Evolutionary conservation across 208 protist genomes (phyloP).

Genomic region (Trypanosoma scelopori): DNA sequence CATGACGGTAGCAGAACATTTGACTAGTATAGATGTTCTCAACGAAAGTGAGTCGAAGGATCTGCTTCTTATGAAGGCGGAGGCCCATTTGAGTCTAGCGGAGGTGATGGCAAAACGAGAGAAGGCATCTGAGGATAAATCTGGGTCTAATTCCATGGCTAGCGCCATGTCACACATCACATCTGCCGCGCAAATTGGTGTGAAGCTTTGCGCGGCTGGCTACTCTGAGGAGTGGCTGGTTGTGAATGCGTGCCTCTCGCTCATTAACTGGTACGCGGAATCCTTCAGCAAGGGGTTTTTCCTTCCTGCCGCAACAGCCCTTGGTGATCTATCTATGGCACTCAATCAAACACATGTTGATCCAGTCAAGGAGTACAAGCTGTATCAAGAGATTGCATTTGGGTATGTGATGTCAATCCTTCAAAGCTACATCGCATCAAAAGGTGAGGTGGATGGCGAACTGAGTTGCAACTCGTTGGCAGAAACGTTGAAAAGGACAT

Average conservation of each 20-base stretch:
- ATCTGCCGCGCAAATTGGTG: constrained; percentile 34
- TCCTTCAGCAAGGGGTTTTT: constrained; percentile 50
- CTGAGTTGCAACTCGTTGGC: constrained; percentile 29
- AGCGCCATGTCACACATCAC: constrained; percentile 26
- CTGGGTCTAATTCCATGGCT: constrained; percentile 4
- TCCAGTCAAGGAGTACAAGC: constrained; percentile 32
- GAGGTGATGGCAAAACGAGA: constrained; percentile 33
- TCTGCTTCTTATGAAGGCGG: constrained; percentile 46
- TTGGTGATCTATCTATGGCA: constrained; percentile 36
- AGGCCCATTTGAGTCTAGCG: constrained; percentile 41
- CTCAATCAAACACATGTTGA: constrained; percentile 33
- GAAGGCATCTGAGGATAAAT: neutral
- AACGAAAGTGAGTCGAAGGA: constrained; percentile 29
- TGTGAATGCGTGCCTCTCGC: constrained; percentile 61
- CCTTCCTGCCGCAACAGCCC: constrained; percentile 22
- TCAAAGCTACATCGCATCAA: constrained; percentile 36
- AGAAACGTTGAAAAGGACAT: constrained; percentile 34
- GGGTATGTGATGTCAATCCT: constrained; percentile 39
- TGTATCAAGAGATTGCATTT: constrained; percentile 38
- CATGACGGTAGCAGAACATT: constrained; percentile 44
- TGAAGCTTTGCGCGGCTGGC: constrained; percentile 32
- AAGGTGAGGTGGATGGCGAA: constrained; percentile 33
- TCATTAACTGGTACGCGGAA: constrained; percentile 44
- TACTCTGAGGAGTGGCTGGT: constrained; percentile 51
- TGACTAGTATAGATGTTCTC: constrained; percentile 39